phyloP scores from a whole-genome alignment of 2,329 filamentous ascomycete species.

The Periglandula ipomoeae region DNA sequence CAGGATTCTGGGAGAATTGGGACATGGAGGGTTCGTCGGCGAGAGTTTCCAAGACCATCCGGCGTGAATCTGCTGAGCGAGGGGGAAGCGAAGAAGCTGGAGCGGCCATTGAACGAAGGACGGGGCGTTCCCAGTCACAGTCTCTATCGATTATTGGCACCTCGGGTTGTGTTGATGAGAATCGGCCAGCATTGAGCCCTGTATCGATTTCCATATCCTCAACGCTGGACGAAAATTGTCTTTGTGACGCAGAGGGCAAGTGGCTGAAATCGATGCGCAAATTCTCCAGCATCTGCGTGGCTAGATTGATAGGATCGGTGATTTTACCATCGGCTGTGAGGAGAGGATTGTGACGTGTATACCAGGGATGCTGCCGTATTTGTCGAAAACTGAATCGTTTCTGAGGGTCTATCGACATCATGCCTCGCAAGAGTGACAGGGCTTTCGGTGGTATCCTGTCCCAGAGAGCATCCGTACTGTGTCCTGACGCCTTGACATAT shows the following conservation, averaged over 20 bases:
- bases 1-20: conserved; percentile 74
- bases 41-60: conserved; percentile 51
- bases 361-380: conserved; percentile 90
- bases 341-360: conserved; percentile 71
- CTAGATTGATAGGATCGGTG: conserved; percentile 70
- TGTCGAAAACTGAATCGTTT: conserved; percentile 78
- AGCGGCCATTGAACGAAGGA: conserved; percentile 41
- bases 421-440: conserved; percentile 77
- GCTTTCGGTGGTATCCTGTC: conserved; percentile 62
- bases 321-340: conserved; percentile 66
- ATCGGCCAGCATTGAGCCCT: conserved; percentile 32
- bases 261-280: conserved; percentile 81
- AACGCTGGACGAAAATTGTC: conserved; percentile 15
- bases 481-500: conserved; percentile 71
- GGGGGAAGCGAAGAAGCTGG: conserved; percentile 26
- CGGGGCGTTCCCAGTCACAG: conserved; percentile 82
- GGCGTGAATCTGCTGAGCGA: conserved; percentile 23
- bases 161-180: conserved; percentile 82
- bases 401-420: conserved; percentile 73
- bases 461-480: conserved; percentile 81
- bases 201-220: conserved; percentile 66
- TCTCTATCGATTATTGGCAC: conserved; percentile 62
- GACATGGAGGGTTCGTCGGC: conserved; percentile 78
- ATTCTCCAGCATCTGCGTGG: conserved; percentile 90
- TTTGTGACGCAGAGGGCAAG: conserved; percentile 45